phyloP scores from a whole-genome alignment of 352 stramenopile species.

The Phytopythium ostracodes region DNA sequence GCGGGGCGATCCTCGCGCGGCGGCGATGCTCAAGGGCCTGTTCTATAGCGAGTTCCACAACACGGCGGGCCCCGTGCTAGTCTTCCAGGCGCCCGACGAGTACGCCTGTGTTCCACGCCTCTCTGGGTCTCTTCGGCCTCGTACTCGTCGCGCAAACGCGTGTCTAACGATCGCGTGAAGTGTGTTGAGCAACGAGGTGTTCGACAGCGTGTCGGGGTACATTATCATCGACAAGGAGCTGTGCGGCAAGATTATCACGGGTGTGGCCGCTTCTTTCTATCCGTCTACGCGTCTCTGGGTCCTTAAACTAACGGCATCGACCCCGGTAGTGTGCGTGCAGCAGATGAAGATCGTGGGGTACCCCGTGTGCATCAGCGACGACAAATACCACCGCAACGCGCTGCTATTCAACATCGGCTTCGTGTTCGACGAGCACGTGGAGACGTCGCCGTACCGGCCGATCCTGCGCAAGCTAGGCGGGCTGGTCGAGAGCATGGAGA shows the following conservation, averaged over 20 bases:
- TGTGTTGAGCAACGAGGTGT: conserved; percentile 77
- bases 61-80: conserved; percentile 84
- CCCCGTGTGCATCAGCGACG: conserved; percentile 84
- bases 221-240: conserved; percentile 89
- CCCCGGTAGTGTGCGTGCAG: conserved; percentile 51
- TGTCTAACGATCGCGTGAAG: conserved; percentile 18
- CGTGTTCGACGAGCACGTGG: conserved; percentile 75
- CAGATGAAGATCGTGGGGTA: conserved; percentile 86
- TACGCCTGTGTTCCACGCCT: conserved; percentile 14
- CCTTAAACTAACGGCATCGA: background rate
- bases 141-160: background rate
- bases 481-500: conserved; percentile 85
- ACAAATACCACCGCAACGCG: conserved; percentile 89
- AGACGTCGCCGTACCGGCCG: conserved; percentile 73
- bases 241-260: conserved; percentile 85
- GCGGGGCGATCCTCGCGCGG: background rate
- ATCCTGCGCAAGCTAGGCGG: conserved; percentile 85
- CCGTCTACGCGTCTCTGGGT: background rate
- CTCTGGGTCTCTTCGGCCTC: background rate
- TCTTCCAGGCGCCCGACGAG: conserved; percentile 84
- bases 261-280: conserved; percentile 9
- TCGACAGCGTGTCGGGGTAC: conserved; percentile 83
- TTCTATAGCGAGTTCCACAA: conserved; percentile 94
- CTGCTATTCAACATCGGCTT: conserved; percentile 91
- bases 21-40: conserved; percentile 72